Conservation (phyloP, 2,329 filamentous ascomycete species). For the Cyclaneusma minus region DNA sequence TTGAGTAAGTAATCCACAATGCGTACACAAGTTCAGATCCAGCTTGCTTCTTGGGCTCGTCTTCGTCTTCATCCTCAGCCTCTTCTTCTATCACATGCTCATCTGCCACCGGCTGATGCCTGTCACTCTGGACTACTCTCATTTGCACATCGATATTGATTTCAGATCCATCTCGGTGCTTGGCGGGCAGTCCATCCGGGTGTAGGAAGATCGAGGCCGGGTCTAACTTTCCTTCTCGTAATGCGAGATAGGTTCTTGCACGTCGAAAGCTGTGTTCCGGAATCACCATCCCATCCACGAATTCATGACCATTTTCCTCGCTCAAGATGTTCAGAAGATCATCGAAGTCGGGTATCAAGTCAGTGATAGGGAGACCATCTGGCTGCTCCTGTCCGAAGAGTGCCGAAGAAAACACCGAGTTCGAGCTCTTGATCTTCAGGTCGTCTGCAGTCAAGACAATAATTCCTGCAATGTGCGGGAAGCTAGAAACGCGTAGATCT, state of each 20-base stretch:
- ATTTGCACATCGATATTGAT: conserved; percentile 94
- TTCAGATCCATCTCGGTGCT: conserved; percentile 79
- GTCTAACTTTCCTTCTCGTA: conserved; percentile 71
- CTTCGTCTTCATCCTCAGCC: conserved; percentile 32
- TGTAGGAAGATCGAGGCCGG: conserved; percentile 65
- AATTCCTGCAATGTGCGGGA: conserved; percentile 94
- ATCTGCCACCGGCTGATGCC: conserved; percentile 39
- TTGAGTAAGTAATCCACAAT: conserved; percentile 92
- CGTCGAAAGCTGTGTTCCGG: conserved; percentile 92
- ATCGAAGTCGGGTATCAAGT: conserved; percentile 77
- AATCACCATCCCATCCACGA: conserved; percentile 90
- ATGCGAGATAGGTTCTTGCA: conserved; percentile 67
- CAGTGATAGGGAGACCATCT: conserved; percentile 63
- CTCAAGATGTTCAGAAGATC: conserved; percentile 66
- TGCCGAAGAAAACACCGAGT: conserved; percentile 84
- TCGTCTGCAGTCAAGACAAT: conserved; percentile 73
- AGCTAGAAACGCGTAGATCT: conserved; percentile 76
- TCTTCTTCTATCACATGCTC: conserved; percentile 50
- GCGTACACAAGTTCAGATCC: conserved; percentile 76
- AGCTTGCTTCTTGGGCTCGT: conserved; percentile 23
- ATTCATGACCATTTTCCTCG: conserved; percentile 69
- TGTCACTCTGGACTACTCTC: conserved; percentile 85
- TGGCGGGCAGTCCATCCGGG: conserved; percentile 70
- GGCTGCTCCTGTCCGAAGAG: conserved; percentile 81
- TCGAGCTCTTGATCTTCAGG: conserved; percentile 77